Evolutionary conservation across 1,284 basidiomycete genomes (phyloP), one percentile per base, ranked within the genome.

Genomic region (Laetiporus sulphureus): DNA sequence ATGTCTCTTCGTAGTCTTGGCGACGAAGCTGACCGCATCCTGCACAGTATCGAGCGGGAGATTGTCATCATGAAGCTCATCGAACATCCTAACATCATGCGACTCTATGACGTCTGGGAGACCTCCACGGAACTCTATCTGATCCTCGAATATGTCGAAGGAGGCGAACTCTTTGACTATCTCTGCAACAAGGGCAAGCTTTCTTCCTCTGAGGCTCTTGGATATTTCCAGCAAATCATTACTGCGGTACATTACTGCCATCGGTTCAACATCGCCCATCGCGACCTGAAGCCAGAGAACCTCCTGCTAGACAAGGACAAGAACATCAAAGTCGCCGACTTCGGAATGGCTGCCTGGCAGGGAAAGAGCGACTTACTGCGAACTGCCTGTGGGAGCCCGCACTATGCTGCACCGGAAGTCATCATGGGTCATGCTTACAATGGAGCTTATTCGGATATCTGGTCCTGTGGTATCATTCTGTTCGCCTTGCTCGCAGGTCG

Each of bases 51-150:
- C 51, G 93, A 98, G 64, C 80, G 94, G 50, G 96, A 99, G 66
- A 98, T 99, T 47, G 92, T 98, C 54, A 90, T 99, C 62, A 98
- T 99, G 95, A 98, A 98, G 64, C 83, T 99, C 47, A 89, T 99
- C 57, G 89, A 96, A 55, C 95, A 99, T 60, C 94, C 95, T 2
- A 97, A 97, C 64, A 82, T 99, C 49, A 78, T 91, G 72, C 84
- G 83, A 39, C 76, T 99, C 32, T 95, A 94, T 69, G 95, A 99
- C 59, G 95, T 99, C 46, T 98, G 92, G 87, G 94, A 99, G 68
- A 96, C 92, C 0, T 87, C 84, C 3, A 81, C 80, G 38, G 85
- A 94, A 50, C 78, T 97, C 53, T 95, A 79, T 63, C 83, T 99
- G 45, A 86, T 99, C 56, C 86, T 99, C 61, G 95, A 99, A 66